Evolutionary conservation across 805 yeast species (phyloP).

Genomic region (Pichia thaimueangensis): DNA sequence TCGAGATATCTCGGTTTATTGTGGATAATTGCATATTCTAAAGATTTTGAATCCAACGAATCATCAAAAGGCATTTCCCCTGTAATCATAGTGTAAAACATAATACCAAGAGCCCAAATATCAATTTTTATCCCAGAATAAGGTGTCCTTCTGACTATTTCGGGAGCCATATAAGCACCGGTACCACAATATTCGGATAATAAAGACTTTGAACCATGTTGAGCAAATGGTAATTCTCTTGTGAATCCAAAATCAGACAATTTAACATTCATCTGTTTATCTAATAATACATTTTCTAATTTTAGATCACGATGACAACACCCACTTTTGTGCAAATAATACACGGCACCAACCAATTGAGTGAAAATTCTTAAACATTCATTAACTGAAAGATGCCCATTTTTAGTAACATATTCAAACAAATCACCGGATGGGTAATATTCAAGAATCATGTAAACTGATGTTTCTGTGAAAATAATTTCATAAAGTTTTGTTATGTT

Average conservation of each 20-base stretch:
- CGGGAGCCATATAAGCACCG: slow-evolving; percentile 96
- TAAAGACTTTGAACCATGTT: slow-evolving; percentile 28
- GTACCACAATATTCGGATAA: slow-evolving; percentile 91
- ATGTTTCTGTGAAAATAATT: slow-evolving; percentile 70
- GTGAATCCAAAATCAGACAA: slow-evolving; percentile 94
- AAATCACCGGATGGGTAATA: slow-evolving; percentile 80
- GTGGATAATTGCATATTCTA: slow-evolving; percentile 51
- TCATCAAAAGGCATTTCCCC: slow-evolving; percentile 92
- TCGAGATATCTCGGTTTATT: slow-evolving; percentile 54
- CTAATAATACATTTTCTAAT: slow-evolving; percentile 81
- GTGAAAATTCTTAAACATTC: slow-evolving; percentile 51
- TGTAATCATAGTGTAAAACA: slow-evolving; percentile 72
- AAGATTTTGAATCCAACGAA: slow-evolving; percentile 55
- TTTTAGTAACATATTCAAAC: slow-evolving; percentile 56
- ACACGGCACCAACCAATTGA: slow-evolving; percentile 66
- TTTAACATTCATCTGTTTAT: slow-evolving; percentile 55
- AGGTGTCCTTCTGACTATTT: slow-evolving; percentile 57
- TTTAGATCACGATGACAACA: slow-evolving; percentile 91
- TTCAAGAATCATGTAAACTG: slow-evolving; percentile 83
- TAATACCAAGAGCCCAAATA: slow-evolving; percentile 89
- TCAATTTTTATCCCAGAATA: slow-evolving; percentile 81
- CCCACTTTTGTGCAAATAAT: slow-evolving; percentile 70
- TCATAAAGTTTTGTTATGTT: slow-evolving; percentile 82
- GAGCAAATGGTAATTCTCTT: slow-evolving; percentile 48
- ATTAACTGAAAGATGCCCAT: slow-evolving; percentile 43